A percentile compares a stretch with the other conserved stretches of the same genome.
phyloP scores from a whole-genome alignment of 2,329 filamentous ascomycete genomes.

The Hypoxylon sp. region DNA sequence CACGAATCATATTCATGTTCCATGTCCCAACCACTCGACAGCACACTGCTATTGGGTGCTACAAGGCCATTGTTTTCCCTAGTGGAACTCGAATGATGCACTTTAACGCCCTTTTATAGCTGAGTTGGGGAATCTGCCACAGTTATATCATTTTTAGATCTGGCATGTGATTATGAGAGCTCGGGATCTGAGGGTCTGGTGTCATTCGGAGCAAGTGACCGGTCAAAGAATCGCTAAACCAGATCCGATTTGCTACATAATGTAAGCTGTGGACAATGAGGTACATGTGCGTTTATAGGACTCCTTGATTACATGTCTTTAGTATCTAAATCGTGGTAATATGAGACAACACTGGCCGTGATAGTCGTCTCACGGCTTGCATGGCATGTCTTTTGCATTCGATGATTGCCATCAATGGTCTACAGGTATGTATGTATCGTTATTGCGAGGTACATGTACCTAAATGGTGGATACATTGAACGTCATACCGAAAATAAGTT shows the following conservation, averaged over 20 bases:
- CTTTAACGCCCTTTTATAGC: neutral
- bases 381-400: neutral
- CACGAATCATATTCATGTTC: neutral
- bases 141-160: constrained; percentile 35
- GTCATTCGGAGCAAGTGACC: constrained; percentile 26
- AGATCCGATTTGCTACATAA: neutral
- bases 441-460: constrained; percentile 2
- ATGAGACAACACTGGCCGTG: neutral
- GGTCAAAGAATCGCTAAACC: neutral
- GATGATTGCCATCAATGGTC: too few relatives aligned
- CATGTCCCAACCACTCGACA: neutral
- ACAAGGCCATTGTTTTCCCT: neutral
- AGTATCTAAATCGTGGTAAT: too few relatives aligned
- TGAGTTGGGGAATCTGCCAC: constrained; percentile 14
- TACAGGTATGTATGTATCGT: neutral
- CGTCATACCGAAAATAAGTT: constrained; percentile 23
- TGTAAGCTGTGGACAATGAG: neutral
- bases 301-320: neutral
- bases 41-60: neutral
- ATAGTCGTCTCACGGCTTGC: neutral
- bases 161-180: constrained; percentile 39
- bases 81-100: neutral
- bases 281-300: neutral
- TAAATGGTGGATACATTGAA: constrained; percentile 7
- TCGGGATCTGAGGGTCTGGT: constrained; percentile 30